These are phyloP conservation scores for Daldinia bambusicola DNA, from an alignment of 495 filamentous ascomycete genomes.

Conservation along the genomic window DNA sequence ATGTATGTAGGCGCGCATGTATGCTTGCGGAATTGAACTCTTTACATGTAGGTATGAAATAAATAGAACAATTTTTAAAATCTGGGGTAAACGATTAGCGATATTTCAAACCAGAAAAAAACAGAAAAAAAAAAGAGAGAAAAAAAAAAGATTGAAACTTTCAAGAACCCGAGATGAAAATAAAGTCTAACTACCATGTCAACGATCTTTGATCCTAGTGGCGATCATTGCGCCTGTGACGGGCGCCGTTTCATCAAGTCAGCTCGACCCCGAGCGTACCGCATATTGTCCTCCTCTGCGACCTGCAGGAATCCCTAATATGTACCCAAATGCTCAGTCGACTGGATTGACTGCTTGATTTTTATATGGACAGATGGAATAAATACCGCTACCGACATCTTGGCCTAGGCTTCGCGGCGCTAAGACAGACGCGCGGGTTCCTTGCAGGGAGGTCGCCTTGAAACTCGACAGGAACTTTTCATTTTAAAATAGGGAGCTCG, in stretches of 20 bases:
- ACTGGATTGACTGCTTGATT: too few relatives aligned
- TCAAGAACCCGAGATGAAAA: conserved; percentile 12
- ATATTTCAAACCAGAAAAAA: not conserved
- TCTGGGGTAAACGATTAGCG: not conserved
- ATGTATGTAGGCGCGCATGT: too few relatives aligned
- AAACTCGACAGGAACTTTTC: conserved; percentile 42
- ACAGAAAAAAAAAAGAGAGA: too few relatives aligned
- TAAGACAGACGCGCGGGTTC: conserved; percentile 23
- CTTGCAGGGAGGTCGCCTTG: conserved; percentile 34
- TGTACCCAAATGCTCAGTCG: too few relatives aligned
- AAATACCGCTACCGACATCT: conserved; percentile 14
- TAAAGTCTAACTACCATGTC: not conserved
- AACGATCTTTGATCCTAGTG: conserved; percentile 29
- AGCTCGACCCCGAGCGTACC: conserved; percentile 2
- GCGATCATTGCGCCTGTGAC: conserved; percentile 25
- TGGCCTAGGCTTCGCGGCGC: conserved; percentile 1
- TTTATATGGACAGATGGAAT: too few relatives aligned
- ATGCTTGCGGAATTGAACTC: too few relatives aligned
- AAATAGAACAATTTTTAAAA: too few relatives aligned
- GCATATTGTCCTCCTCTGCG: not conserved
- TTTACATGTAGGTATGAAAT: too few relatives aligned
- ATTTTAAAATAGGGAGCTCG: conserved; percentile 33
- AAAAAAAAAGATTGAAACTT: not conserved
- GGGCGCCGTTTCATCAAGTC: conserved; percentile 25
- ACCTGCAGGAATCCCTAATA: conserved; percentile 7